phyloP scores from a whole-genome alignment of 371 early-diverging fungal genomes.

The Apophysomyces elegans region DNA sequence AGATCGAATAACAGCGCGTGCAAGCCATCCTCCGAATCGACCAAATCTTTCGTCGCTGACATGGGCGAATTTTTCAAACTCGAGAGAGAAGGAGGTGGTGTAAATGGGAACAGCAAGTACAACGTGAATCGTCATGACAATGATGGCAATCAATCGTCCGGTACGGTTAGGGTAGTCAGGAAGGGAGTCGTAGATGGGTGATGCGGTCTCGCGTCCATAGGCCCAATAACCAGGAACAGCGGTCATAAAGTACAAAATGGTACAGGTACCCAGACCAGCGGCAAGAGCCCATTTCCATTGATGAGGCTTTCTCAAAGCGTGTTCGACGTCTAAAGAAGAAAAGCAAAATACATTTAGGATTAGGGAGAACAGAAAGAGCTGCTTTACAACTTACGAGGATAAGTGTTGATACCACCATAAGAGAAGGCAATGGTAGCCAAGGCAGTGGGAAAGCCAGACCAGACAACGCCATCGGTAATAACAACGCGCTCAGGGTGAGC shows the following conservation, averaged over 20 bases:
- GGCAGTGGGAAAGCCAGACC: slow-evolving; percentile 54
- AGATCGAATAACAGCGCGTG: slow-evolving; percentile 52
- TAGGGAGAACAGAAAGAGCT: neutral
- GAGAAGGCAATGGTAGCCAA: slow-evolving; percentile 61
- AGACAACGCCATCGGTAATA: slow-evolving; percentile 32
- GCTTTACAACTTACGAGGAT: slow-evolving; percentile 41
- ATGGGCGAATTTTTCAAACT: slow-evolving; percentile 58
- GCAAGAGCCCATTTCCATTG: slow-evolving; percentile 71
- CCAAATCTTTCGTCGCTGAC: slow-evolving; percentile 30
- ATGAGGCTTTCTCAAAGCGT: slow-evolving; percentile 76
- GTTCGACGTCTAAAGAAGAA: slow-evolving; percentile 57
- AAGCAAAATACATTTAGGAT: neutral
- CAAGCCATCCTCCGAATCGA: slow-evolving; percentile 38
- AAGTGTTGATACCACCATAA: slow-evolving; percentile 47
- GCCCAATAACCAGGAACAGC: slow-evolving; percentile 77
- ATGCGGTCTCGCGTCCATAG: slow-evolving; percentile 69
- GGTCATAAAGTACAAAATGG: slow-evolving; percentile 73
- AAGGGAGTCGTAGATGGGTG: slow-evolving; percentile 76
- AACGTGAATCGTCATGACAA: slow-evolving; percentile 81
- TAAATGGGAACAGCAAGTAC: slow-evolving; percentile 83
- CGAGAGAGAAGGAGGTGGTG: slow-evolving; percentile 76
- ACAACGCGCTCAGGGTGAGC: slow-evolving; percentile 21
- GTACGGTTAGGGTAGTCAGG: slow-evolving; percentile 61
- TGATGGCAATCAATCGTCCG: slow-evolving; percentile 61
- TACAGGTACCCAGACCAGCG: slow-evolving; percentile 66